These are phyloP conservation scores for Paramecium sexaurelia DNA, from an alignment of 73 alveolate species.

Conservation along the genomic window DNA sequence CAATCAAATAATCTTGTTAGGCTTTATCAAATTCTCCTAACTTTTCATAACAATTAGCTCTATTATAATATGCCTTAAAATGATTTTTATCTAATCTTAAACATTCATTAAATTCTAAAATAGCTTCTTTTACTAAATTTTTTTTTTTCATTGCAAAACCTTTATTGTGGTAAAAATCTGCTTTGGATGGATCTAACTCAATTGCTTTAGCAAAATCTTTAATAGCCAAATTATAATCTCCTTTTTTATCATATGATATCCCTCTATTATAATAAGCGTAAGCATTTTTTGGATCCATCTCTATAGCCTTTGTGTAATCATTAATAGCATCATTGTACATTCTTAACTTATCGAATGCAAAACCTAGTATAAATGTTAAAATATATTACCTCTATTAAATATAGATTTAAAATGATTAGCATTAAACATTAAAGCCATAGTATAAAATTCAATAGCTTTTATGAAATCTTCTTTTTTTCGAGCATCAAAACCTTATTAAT, in stretches of 20 bases:
- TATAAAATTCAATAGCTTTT: slow-evolving; percentile 77
- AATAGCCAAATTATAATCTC: slow-evolving; percentile 92
- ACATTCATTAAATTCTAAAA: slow-evolving; percentile 90
- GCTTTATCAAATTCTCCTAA: slow-evolving; percentile 89
- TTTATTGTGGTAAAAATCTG: slow-evolving; percentile 96
- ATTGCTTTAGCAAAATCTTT: slow-evolving; percentile 94
- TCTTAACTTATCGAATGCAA: slow-evolving; percentile 97
- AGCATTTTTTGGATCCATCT: slow-evolving; percentile 93
- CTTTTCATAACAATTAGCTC: slow-evolving; percentile 98
- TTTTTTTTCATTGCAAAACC: slow-evolving; percentile 96
- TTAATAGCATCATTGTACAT: slow-evolving; percentile 91
- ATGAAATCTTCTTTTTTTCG: slow-evolving; percentile 81
- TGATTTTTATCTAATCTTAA: slow-evolving; percentile 87
- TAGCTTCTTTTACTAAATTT: slow-evolving; percentile 89
- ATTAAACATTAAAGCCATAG: slow-evolving; percentile 77
- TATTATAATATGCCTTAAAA: slow-evolving; percentile 94
- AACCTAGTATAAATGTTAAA: slow-evolving; percentile 44
- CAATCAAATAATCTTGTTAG: slow-evolving; percentile 88
- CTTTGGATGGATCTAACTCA: slow-evolving; percentile 90
- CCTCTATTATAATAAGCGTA: slow-evolving; percentile 97
- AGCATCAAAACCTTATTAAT: slow-evolving; percentile 80
- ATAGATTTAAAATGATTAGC: slow-evolving; percentile 86
- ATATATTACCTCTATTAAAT: slow-evolving; percentile 79
- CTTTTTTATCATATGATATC: slow-evolving; percentile 93
- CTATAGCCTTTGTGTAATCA: slow-evolving; percentile 93